Base-by-base conservation (phyloP, 2,329 filamentous ascomycete species). In the Fusarium sp. region DNA sequence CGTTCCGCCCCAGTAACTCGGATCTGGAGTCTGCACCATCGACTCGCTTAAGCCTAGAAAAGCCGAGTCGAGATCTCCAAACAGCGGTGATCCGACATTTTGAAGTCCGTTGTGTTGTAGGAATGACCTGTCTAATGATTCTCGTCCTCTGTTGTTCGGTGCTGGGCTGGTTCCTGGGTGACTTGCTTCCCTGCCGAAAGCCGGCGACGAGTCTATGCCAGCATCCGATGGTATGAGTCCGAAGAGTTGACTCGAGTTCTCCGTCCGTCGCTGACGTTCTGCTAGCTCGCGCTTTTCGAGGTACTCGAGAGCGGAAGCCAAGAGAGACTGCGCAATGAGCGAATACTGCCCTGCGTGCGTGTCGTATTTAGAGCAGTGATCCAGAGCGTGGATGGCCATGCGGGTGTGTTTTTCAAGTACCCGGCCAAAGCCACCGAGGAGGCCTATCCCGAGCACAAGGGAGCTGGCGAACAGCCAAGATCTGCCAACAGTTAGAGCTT, bases 391-490 rank as follows among this genome's bases (percentile, higher is more conserved):
- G 14, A 84, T 82, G 1, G 80, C 79, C 70, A 78, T 76, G 25
- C 76, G 77, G 1, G 77, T 78, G 53, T 83, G 77, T 53, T 80
- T 82, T 49, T 84, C 82, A 0, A 84, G 75, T 13, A 82, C 78
- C 5, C 81, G 78, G 3, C 82, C 82, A 32, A 84, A 84, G 0
- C 78, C 79, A 1, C 80, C 81, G 0, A 84, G 73, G 0, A 84
- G 76, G 0, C 82, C 82, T 2, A 83, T 73, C 0, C 82, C 82
- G 0, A 84, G 75, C 0, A 84, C 82, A 0, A 84, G 75, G 0
- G 82, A 83, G 2, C 81, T 77, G 0, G 82, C 80, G 57, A 84
- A 84, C 0, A 84, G 68, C 82, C 82, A 84, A 0, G 81, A 83
- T 4, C 82, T 83, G 1, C 1, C 4, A 1, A 11, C 1, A 35